Percentiles rank a stretch among this genome's conserved stretches.
Conservation (phyloP, 768 basidiomycete species). For the Naematelia encephala region DNA sequence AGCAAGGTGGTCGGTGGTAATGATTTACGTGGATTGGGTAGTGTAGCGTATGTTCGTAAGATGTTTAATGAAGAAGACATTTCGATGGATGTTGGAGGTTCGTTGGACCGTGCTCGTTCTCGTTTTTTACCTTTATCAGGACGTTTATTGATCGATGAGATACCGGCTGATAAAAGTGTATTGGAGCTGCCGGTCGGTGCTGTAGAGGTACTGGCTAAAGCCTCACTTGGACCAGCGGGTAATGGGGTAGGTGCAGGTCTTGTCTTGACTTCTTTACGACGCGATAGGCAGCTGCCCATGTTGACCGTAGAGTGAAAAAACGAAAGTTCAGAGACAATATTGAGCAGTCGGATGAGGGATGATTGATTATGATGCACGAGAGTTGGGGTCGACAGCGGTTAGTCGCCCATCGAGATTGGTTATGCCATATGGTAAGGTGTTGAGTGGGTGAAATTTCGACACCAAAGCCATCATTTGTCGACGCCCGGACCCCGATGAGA, state of each 20-base stretch:
- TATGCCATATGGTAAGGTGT: too few species aligned
- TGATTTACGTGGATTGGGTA: constrained; percentile 15
- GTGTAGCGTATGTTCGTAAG: constrained; percentile 37
- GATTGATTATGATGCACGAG: neutral
- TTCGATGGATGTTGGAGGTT: neutral
- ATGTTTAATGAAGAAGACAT: neutral
- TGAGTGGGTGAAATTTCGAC: too few species aligned
- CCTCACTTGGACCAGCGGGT: neutral
- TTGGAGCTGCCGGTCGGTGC: constrained; percentile 1
- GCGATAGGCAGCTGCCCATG: neutral
- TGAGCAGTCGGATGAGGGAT: too few species aligned
- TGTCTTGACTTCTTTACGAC: neutral
- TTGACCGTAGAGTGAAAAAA: neutral
- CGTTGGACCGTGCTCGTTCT: constrained; percentile 2
- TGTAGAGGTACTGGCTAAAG: neutral
- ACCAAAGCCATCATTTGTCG: too few species aligned
- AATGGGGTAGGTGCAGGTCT: too few species aligned
- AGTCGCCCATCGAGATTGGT: too few species aligned
- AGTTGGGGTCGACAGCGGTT: neutral
- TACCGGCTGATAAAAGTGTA: neutral
- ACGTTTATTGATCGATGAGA: neutral
- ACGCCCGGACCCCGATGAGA: too few species aligned
- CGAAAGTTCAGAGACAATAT: too few species aligned
- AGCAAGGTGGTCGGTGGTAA: constrained; percentile 29
- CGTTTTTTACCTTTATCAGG: constrained; percentile 1